A percentile compares a stretch with the other conserved stretches of the same genome.
Conservation (phyloP, 2,329 filamentous ascomycete genomes). For the Clonostachys solani region DNA sequence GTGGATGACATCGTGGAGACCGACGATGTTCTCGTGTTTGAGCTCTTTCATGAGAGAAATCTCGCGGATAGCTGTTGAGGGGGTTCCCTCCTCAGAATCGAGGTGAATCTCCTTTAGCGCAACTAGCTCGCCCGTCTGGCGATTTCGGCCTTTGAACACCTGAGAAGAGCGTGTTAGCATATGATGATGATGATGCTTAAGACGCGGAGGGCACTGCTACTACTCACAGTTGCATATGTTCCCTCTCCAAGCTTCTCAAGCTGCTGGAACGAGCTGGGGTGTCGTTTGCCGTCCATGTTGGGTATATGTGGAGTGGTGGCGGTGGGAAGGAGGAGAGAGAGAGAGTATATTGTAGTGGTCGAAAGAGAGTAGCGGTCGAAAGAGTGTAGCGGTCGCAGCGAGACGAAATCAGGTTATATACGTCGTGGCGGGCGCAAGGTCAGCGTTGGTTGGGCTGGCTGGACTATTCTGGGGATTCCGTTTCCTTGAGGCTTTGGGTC, state of each 20-base stretch:
- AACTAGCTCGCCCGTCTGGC: constrained; percentile 93
- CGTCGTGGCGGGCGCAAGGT: no score
- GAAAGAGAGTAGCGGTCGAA: neutral
- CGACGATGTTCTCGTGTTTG: constrained; percentile 98
- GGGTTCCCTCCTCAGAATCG: constrained; percentile 96
- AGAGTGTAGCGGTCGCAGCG: neutral
- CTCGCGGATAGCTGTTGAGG: constrained; percentile 94
- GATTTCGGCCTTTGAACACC: constrained; percentile 98
- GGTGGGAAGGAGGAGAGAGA: neutral
- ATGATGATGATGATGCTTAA: neutral
- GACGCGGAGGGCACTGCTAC: neutral
- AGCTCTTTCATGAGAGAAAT: constrained; percentile 99
- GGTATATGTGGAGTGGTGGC: neutral
- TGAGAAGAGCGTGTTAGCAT: constrained; percentile 6
- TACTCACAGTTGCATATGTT: constrained; percentile 88
- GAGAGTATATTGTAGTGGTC: neutral
- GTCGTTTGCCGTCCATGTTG: constrained; percentile 83
- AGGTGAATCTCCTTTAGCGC: constrained; percentile 98
- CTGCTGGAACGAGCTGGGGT: constrained; percentile 98
- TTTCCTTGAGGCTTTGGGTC: no score
- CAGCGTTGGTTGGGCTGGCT: no score
- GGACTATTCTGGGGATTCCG: no score
- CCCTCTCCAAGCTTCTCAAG: constrained; percentile 98
- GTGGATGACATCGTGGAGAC: constrained; percentile 96
- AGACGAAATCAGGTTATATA: no score